Base-by-base conservation (phyloP, 192 early-diverging fungal species). In the Geranomyces michiganensis region DNA sequence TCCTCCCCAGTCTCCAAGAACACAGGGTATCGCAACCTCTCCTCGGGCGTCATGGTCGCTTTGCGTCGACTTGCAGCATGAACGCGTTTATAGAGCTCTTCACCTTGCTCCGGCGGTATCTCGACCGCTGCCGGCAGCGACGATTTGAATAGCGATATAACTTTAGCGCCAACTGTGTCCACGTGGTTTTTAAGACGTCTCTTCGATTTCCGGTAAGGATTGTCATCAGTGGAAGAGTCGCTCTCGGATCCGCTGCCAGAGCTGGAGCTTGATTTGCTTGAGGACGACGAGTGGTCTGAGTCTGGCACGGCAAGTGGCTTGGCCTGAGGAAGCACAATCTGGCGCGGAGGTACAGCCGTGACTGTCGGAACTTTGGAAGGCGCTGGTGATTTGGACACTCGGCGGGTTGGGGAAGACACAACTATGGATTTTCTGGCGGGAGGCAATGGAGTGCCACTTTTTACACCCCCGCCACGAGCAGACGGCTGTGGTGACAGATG, bases 21-120 rank as follows among this genome's bases (percentile, higher is more conserved):
- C 0, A 76, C 78, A 19, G 84, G 84, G 71, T 82, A 85, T 41
- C 68, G 68, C 17, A 60, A 32, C n/a, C 78, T 31, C 33, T 85
- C 84, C 0, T 53, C 62, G 12, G 64, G n/a, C 0, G 67, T 77
- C 55, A 82, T 74, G 1, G 72, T 71, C 9, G 62, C 45, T 26
- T 41, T 44, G 15, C 84, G 45, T 21, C 74, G 48, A n/a, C 65
- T 72, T 1, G 32, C 29, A 32, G 66, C 56, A 55, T 85, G 83
- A 19, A 82, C 69, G 0, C 61, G 22, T 14, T 76, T 65, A 56
- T 75, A 85, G 56, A 82, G 47, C 21, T 65, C 60, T n/a, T 68
- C 73, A 0, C 77, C 73, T 15, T 65, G 66, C 47, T 44, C 76
- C 29, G 68, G 22, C 27, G 59, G 33, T 21, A 62, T 63, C 22